These are phyloP conservation scores for Triadica sebifera DNA, from an alignment of 345 rosid species.

Conservation along the genomic window DNA sequence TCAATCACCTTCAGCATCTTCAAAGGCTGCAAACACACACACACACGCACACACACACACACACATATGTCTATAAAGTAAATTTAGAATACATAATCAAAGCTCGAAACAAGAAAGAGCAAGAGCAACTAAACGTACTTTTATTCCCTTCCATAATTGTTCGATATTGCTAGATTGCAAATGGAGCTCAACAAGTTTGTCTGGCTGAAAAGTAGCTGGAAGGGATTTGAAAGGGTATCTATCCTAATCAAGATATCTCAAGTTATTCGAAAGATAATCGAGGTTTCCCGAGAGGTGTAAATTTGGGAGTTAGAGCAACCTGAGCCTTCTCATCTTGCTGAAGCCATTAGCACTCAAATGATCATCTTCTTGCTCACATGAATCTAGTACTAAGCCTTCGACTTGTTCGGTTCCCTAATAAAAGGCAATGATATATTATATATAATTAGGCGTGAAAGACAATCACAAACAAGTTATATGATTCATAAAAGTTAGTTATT, in stretches of 20 bases:
- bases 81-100: too few species aligned
- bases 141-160: constrained; percentile 4
- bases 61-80: too few species aligned
- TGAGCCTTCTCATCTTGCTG: neutral
- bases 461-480: neutral
- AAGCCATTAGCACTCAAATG: neutral
- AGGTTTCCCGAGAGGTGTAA: neutral
- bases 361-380: neutral
- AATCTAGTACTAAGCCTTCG: neutral
- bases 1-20: constrained; percentile 11
- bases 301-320: neutral
- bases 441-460: too few species aligned
- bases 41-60: too few species aligned
- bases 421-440: too few species aligned
- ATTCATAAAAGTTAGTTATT: too few species aligned
- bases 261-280: neutral
- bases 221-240: neutral
- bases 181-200: neutral
- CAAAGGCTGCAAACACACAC: constrained; percentile 8
- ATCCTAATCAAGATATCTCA: neutral
- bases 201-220: neutral
- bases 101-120: neutral
- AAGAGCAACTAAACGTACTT: neutral
- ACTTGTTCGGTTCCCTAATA: constrained; percentile 9
- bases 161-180: neutral